Conservation (phyloP, 352 stramenopile species). For the Peronospora farinosa region DNA sequence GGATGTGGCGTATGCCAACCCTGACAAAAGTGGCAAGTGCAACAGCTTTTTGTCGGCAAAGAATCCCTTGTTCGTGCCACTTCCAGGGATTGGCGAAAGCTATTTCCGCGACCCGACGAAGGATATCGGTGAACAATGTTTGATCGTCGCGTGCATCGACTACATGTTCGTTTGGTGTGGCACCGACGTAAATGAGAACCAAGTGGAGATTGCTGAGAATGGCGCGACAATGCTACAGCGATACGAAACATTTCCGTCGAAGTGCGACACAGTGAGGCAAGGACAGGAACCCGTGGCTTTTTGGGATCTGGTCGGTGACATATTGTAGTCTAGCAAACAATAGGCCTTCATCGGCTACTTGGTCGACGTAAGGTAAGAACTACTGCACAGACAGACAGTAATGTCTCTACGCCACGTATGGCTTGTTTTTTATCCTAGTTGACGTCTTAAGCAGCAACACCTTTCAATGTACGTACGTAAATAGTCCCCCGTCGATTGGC, state of each 20-base stretch:
- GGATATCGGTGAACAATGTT: slow-evolving; percentile 51
- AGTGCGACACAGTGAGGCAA: slow-evolving; percentile 65
- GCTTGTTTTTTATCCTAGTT: background rate
- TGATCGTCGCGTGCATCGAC: slow-evolving; percentile 64
- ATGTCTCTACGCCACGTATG: background rate
- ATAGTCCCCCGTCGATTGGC: slow-evolving; percentile 11
- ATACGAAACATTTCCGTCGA: slow-evolving; percentile 67
- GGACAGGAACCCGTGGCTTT: slow-evolving; percentile 66
- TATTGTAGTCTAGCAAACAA: slow-evolving; percentile 13
- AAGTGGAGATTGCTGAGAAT: slow-evolving; percentile 54
- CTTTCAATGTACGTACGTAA: background rate
- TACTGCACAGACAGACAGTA: slow-evolving; percentile 17
- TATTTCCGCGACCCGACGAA: slow-evolving; percentile 53
- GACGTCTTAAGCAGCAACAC: slow-evolving; percentile 1
- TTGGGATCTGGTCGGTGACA: slow-evolving; percentile 54
- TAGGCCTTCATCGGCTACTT: background rate
- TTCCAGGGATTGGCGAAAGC: slow-evolving; percentile 41
- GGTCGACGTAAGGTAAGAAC: slow-evolving; percentile 7
- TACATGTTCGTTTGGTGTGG: slow-evolving; percentile 84
- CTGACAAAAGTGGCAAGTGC: slow-evolving; percentile 28
- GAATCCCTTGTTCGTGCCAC: slow-evolving; percentile 52
- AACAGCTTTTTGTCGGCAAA: slow-evolving; percentile 23
- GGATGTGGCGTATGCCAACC: slow-evolving; percentile 41
- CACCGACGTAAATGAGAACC: slow-evolving; percentile 37
- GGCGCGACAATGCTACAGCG: slow-evolving; percentile 60